Evolutionary conservation across 176 grass and related monocot genomes (phyloP).

Genomic region (Zea luxurians): DNA sequence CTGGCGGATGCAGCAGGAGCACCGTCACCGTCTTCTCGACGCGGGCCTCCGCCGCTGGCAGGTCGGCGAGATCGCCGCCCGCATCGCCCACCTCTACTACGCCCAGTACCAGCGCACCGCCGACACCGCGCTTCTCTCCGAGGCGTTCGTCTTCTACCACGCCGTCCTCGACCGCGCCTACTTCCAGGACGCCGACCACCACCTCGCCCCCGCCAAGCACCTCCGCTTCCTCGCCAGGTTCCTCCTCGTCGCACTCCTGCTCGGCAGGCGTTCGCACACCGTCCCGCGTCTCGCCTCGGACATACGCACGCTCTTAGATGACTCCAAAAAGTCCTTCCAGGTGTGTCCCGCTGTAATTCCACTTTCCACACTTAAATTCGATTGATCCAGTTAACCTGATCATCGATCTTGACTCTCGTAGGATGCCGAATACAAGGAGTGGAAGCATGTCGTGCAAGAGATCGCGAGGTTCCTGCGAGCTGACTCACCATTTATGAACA

Average conservation of each 20-base stretch:
- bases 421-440: conserved; percentile 85
- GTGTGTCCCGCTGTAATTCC: conserved; percentile 27
- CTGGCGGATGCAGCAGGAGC: conserved; percentile 90
- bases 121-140: conserved; percentile 74
- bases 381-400: background rate
- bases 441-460: conserved; percentile 82
- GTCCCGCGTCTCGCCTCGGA: conserved; percentile 46
- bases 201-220: conserved; percentile 64
- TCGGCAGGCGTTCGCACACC: conserved; percentile 58
- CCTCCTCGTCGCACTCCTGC: conserved; percentile 78
- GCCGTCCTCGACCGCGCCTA: conserved; percentile 88
- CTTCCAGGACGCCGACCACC: conserved; percentile 61
- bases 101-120: conserved; percentile 87
- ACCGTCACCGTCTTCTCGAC: conserved; percentile 78
- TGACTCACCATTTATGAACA: conserved; percentile 81
- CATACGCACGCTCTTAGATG: conserved; percentile 63
- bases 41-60: conserved; percentile 84
- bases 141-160: conserved; percentile 95
- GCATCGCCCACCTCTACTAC: conserved; percentile 94
- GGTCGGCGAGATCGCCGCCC: conserved; percentile 87
- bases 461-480: conserved; percentile 74
- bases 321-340: conserved; percentile 72
- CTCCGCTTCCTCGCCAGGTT: conserved; percentile 92
- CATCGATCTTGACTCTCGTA: background rate
- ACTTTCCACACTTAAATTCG: conserved; percentile 4